These are phyloP conservation scores for Thelonectria rubi DNA, from an alignment of 2,329 filamentous ascomycete genomes.

Conservation along the genomic window DNA sequence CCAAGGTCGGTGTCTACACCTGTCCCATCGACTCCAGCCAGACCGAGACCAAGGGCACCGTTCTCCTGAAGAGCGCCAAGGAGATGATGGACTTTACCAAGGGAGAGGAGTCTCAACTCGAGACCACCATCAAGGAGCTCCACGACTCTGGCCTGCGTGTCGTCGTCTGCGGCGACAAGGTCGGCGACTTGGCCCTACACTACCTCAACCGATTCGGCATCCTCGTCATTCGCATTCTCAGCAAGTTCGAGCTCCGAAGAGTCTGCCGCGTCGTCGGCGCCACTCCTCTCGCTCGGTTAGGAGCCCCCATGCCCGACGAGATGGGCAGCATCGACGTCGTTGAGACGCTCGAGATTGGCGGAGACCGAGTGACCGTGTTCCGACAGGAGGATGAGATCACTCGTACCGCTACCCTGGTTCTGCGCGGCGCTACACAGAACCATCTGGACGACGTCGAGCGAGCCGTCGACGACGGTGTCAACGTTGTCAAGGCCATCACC, in stretches of 20 bases:
- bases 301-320: conserved; percentile 99
- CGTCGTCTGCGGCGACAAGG: conserved; percentile 89
- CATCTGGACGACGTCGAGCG: conserved; percentile 97
- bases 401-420: conserved; percentile 90
- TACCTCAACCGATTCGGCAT: conserved; percentile 98
- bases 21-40: conserved; percentile 95
- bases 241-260: conserved; percentile 95
- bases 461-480: conserved; percentile 97
- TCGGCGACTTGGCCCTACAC: conserved; percentile 95
- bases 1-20: conserved; percentile 96
- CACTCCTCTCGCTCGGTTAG: conserved; percentile 92
- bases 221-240: conserved; percentile 94
- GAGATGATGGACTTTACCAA: conserved; percentile 99
- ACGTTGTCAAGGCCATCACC: conserved; percentile 98
- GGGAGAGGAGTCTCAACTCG: conserved; percentile 92
- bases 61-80: conserved; percentile 94
- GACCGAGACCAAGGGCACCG: conserved; percentile 98
- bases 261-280: conserved; percentile 96
- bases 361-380: conserved; percentile 98
- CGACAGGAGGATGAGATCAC: conserved; percentile 94
- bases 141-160: conserved; percentile 94
- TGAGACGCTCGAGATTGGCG: conserved; percentile 96
- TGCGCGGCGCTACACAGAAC: conserved; percentile 96
- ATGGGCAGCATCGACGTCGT: conserved; percentile 96
- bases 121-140: conserved; percentile 91